These are phyloP conservation scores for Penicillium brasilianum DNA, from an alignment of 2,329 filamentous ascomycete species.

Conservation along the genomic window DNA sequence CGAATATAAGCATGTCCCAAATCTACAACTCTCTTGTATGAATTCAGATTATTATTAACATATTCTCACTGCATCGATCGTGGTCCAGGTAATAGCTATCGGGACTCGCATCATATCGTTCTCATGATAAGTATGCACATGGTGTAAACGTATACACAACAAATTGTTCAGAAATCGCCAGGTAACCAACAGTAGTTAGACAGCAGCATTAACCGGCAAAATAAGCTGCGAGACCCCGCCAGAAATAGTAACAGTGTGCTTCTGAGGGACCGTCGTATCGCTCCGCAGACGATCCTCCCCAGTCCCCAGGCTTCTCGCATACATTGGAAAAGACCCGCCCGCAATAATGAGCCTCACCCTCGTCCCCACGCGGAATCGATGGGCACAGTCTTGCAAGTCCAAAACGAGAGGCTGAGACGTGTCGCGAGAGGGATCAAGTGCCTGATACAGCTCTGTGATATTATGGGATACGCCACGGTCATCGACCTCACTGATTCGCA, in stretches of 20 bases:
- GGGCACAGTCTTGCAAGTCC: conserved; percentile 21
- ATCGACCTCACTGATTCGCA: conserved; percentile 24
- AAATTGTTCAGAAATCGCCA: neutral
- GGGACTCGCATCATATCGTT: neutral
- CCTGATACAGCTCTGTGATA: conserved; percentile 19
- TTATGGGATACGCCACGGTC: conserved; percentile 20
- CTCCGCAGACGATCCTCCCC: conserved; percentile 18
- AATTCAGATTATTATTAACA: too few relatives aligned
- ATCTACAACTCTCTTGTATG: neutral
- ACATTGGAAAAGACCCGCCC: conserved; percentile 25
- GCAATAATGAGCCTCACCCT: conserved; percentile 21
- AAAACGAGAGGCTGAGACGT: conserved; percentile 14
- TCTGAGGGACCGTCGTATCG: conserved; percentile 16
- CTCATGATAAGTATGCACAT: neutral
- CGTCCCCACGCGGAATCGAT: conserved; percentile 18
- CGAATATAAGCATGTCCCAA: conserved; percentile 9
- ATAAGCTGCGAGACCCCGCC: conserved; percentile 21
- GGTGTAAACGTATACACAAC: neutral
- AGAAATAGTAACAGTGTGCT: conserved; percentile 19
- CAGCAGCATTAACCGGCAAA: conserved; percentile 12
- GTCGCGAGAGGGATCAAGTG: conserved; percentile 21
- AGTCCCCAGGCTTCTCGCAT: conserved; percentile 24
- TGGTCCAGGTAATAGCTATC: neutral
- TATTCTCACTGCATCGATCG: neutral
- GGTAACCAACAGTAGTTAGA: neutral